Evolutionary conservation across 148 eudicot genomes (phyloP).

Genomic region (Salicornia ramosissima): DNA sequence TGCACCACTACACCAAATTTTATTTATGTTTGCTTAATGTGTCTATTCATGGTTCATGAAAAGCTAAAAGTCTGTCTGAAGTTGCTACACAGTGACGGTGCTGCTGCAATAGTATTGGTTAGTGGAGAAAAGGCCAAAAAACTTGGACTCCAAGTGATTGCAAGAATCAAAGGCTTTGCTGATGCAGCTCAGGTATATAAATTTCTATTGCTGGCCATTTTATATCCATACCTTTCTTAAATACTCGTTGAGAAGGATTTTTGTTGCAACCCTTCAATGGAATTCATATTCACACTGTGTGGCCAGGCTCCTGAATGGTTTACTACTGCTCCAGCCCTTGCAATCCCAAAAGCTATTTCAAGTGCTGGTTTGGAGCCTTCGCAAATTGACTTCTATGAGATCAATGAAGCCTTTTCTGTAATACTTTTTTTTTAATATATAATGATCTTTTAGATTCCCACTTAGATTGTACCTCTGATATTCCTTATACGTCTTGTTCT

Average conservation of each 20-base stretch:
- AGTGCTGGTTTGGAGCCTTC: constrained; percentile 76
- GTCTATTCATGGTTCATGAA: background rate
- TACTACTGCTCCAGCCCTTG: constrained; percentile 94
- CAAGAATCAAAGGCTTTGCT: constrained; percentile 77
- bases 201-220: background rate
- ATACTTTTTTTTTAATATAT: constrained; percentile 15
- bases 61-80: constrained; percentile 14
- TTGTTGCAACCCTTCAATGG: background rate
- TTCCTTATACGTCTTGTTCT: constrained; percentile 13
- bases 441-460: constrained; percentile 6
- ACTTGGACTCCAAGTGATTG: constrained; percentile 75
- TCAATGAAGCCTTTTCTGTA: constrained; percentile 98
- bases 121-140: constrained; percentile 79
- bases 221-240: background rate
- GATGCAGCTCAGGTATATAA: constrained; percentile 88
- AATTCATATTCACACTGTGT: constrained; percentile 16
- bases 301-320: constrained; percentile 91
- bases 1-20: too few relatives aligned
- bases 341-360: constrained; percentile 87
- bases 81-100: constrained; percentile 74
- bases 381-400: constrained; percentile 78
- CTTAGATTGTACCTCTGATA: background rate
- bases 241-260: background rate
- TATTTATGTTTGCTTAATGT: background rate
- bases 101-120: constrained; percentile 87